phyloP scores from a whole-genome alignment of 257 asterid species.

The Verbascum thapsus region DNA sequence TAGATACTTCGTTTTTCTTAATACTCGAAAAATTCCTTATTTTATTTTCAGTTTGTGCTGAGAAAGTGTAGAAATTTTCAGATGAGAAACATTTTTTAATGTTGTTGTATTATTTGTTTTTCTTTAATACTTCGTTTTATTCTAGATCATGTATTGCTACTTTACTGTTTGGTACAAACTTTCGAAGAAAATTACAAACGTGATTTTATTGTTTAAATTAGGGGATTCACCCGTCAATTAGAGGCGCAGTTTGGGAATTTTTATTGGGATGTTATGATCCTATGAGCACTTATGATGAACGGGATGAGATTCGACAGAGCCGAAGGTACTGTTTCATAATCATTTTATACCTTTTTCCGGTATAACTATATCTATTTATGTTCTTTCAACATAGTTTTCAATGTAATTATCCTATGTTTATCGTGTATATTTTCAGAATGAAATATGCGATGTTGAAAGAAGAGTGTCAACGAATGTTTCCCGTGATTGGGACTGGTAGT shows the following conservation, averaged over 20 bases:
- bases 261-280: constrained; percentile 92
- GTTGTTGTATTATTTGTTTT: constrained; percentile 21
- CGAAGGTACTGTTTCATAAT: constrained; percentile 56
- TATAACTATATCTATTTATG: background rate
- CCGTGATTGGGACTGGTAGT: constrained; percentile 85
- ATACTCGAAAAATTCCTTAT: background rate
- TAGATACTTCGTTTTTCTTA: constrained; percentile 8
- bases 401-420: background rate
- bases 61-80: constrained; percentile 2
- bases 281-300: constrained; percentile 80
- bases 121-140: background rate
- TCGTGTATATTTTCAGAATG: constrained; percentile 51
- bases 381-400: background rate
- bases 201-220: constrained; percentile 34
- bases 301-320: constrained; percentile 63
- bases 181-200: constrained; percentile 19
- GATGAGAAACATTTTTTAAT: constrained; percentile 3
- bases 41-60: constrained; percentile 15
- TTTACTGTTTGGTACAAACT: background rate
- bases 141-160: background rate
- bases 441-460: constrained; percentile 75
- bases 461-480: constrained; percentile 80
- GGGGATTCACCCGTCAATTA: constrained; percentile 97
- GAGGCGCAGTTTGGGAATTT: constrained; percentile 99
- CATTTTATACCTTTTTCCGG: constrained; percentile 13